These are phyloP conservation scores for Penicillium sp. DNA, from an alignment of 2,329 filamentous ascomycete genomes.

Conservation along the genomic window DNA sequence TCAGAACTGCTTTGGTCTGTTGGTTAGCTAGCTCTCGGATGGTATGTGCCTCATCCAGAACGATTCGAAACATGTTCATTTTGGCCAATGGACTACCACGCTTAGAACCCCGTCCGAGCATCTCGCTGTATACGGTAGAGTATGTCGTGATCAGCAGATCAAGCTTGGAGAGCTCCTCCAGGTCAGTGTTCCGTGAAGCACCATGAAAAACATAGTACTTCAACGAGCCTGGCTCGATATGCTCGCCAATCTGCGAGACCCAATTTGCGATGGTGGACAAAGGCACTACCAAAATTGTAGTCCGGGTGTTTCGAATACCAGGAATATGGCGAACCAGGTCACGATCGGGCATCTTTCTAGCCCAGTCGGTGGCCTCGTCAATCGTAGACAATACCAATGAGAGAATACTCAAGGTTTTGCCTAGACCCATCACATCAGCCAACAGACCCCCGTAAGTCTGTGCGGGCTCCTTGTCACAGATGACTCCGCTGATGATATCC, in stretches of 20 bases:
- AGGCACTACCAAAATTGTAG: conserved; percentile 86
- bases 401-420: conserved; percentile 84
- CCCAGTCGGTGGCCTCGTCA: conserved; percentile 68
- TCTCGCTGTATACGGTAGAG: conserved; percentile 81
- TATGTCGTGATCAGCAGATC: conserved; percentile 95
- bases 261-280: conserved; percentile 92
- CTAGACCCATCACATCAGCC: conserved; percentile 88
- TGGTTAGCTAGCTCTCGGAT: conserved; percentile 85
- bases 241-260: conserved; percentile 87
- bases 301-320: conserved; percentile 68
- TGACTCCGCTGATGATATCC: conserved; percentile 83
- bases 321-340: conserved; percentile 40
- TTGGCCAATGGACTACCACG: conserved; percentile 70
- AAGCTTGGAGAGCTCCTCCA: conserved; percentile 70
- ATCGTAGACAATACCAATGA: conserved; percentile 74
- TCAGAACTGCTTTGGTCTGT: conserved; percentile 84
- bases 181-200: conserved; percentile 71
- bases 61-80: conserved; percentile 90
- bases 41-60: conserved; percentile 92
- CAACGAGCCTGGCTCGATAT: conserved; percentile 70
- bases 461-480: conserved; percentile 64
- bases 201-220: conserved; percentile 88
- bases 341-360: conserved; percentile 56
- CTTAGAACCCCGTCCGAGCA: conserved; percentile 68
- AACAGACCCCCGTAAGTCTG: conserved; percentile 76